Evolutionary conservation across 768 basidiomycete species (phyloP).

Genomic region (Lactarius quietus): DNA sequence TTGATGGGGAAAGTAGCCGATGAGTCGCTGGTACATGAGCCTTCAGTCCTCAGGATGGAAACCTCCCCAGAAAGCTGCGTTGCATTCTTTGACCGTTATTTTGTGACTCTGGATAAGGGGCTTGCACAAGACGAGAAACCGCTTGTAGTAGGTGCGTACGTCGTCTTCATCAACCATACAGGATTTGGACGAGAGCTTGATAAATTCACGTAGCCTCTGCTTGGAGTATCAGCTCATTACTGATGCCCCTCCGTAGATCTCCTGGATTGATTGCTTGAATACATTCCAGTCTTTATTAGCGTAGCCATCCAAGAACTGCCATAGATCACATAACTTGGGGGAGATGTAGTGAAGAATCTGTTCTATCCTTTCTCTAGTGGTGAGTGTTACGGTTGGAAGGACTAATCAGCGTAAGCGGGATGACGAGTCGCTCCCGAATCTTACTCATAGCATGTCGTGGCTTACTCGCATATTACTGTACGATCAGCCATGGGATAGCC

Average conservation of each 20-base stretch:
- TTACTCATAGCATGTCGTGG: too few relatives aligned
- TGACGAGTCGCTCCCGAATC: too few relatives aligned
- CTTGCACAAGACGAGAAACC: not conserved
- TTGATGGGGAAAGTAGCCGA: not conserved
- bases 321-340: not conserved
- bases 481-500: too few relatives aligned
- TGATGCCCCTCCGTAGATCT: not conserved
- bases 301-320: not conserved
- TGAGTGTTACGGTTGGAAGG: too few relatives aligned
- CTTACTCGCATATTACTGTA: too few relatives aligned
- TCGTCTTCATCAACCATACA: not conserved
- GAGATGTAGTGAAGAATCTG: not conserved
- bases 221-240: not conserved
- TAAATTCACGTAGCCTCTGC: not conserved
- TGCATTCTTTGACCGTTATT: not conserved
- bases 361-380: not conserved
- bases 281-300: not conserved
- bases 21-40: too few relatives aligned
- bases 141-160: not conserved
- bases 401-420: too few relatives aligned
- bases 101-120: not conserved
- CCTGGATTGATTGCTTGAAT: not conserved
- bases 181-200: not conserved
- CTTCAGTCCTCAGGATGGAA: not conserved
- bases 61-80: not conserved